Conservation (phyloP, 129 eudicot genomes). For the Sambucus nigra region DNA sequence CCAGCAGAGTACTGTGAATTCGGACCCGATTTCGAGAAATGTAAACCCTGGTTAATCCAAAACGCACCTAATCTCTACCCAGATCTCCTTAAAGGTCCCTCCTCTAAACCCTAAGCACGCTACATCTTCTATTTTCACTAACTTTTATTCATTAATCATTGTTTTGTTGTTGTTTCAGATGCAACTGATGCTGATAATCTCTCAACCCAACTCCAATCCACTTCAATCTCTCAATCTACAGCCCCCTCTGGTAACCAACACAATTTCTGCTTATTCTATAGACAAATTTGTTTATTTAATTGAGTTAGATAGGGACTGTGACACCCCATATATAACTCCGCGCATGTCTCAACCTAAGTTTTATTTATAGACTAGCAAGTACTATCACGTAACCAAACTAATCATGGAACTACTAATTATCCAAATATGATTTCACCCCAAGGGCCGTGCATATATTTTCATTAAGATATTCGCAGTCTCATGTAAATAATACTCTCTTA, state of each 20-base stretch:
- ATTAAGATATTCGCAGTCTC: too few species aligned
- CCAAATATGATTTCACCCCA: too few species aligned
- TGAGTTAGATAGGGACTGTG: too few species aligned
- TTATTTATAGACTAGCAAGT: too few species aligned
- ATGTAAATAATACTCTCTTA: too few species aligned
- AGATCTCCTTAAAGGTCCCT: slow-evolving; percentile 59
- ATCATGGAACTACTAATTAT: too few species aligned
- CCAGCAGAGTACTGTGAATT: slow-evolving; percentile 88
- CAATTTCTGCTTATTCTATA: background rate
- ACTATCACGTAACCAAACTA: too few species aligned
- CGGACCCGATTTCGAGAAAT: slow-evolving; percentile 86
- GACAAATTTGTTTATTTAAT: background rate
- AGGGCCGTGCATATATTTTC: too few species aligned
- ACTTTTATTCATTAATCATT: background rate
- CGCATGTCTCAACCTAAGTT: too few species aligned
- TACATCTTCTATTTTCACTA: background rate
- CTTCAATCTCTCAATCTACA: slow-evolving; percentile 44
- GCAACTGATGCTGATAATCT: slow-evolving; percentile 58
- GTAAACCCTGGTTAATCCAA: slow-evolving; percentile 90
- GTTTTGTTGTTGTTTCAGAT: slow-evolving; percentile 11
- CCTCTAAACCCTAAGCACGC: slow-evolving; percentile 1
- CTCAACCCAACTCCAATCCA: slow-evolving; percentile 57
- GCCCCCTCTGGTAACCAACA: slow-evolving; percentile 34
- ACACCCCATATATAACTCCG: too few species aligned
- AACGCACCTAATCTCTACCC: slow-evolving; percentile 71